These are phyloP conservation scores for Botrytis galanthina DNA, from an alignment of 2,329 filamentous ascomycete genomes.

Conservation along the genomic window DNA sequence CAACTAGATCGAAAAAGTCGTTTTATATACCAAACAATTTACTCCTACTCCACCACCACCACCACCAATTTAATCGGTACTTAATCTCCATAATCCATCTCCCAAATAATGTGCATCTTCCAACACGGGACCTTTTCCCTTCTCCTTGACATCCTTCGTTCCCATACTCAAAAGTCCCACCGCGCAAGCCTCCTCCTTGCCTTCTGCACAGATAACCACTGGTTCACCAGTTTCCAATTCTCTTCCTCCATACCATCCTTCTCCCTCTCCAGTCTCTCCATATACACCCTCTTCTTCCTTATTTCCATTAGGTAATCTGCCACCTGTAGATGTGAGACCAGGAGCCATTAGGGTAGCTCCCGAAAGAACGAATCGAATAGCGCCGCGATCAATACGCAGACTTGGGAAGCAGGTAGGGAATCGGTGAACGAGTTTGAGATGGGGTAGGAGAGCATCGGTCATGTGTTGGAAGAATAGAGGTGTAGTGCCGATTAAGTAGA, in stretches of 20 bases:
- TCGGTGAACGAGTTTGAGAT: conserved; percentile 83
- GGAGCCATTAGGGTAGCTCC: conserved; percentile 97
- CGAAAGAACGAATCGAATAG: conserved; percentile 92
- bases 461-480: conserved; percentile 92
- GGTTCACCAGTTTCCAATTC: conserved; percentile 79
- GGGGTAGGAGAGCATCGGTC: conserved; percentile 72
- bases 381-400: conserved; percentile 89
- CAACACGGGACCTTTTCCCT: conserved; percentile 91
- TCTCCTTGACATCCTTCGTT: conserved; percentile 88
- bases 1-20: neutral
- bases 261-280: conserved; percentile 39
- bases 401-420: conserved; percentile 82
- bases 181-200: conserved; percentile 87
- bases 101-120: conserved; percentile 92
- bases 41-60: neutral
- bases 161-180: conserved; percentile 81
- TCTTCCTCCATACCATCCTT: conserved; percentile 52
- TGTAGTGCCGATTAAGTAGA: conserved; percentile 76
- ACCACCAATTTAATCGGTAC: conserved; percentile 29
- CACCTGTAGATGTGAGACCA: conserved; percentile 80
- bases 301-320: conserved; percentile 61
- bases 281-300: conserved; percentile 40
- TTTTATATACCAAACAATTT: neutral
- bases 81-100: conserved; percentile 78
- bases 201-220: conserved; percentile 87